Conservation (phyloP, 2,329 filamentous ascomycete species). For the Leptographium lundbergii region DNA sequence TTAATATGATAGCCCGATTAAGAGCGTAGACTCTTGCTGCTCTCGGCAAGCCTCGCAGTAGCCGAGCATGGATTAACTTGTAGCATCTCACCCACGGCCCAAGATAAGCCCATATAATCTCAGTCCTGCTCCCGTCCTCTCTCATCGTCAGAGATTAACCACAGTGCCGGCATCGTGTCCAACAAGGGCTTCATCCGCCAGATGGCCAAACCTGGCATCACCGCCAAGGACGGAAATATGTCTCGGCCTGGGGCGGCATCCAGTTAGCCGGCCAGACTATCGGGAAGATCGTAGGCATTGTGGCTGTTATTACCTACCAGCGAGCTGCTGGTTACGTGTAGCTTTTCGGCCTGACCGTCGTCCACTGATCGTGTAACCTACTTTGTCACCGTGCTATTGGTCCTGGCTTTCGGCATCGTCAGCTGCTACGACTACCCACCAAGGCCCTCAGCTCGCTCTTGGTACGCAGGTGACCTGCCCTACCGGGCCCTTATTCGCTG, state of each 20-base stretch:
- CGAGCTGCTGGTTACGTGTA: too few species aligned
- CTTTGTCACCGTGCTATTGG: conserved; percentile 21
- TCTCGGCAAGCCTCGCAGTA: too few species aligned
- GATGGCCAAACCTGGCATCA: conserved; percentile 6
- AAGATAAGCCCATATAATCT: too few species aligned
- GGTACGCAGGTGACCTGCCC: not conserved
- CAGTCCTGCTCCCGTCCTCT: too few species aligned
- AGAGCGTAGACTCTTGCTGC: too few species aligned
- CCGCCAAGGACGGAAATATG: conserved; percentile 7
- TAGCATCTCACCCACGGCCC: too few species aligned
- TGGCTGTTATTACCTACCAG: too few species aligned
- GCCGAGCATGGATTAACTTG: too few species aligned
- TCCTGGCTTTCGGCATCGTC: conserved; percentile 25
- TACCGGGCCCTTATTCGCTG: too few species aligned
- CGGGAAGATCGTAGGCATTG: not conserved
- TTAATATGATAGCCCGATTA: too few species aligned
- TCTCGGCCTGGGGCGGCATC: conserved; percentile 9
- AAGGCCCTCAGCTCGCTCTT: conserved; percentile 18
- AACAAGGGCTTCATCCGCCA: conserved; percentile 10
- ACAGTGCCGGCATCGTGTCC: conserved; percentile 8
- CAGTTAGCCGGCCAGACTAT: too few species aligned
- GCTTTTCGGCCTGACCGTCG: conserved; percentile 14
- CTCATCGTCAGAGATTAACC: conserved; percentile 5
- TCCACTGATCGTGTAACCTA: conserved; percentile 27
- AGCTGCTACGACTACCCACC: conserved; percentile 25